Evolutionary conservation across 306 rosid genomes (phyloP), one percentile per base, ranked within the genome.

Genomic region (Castanea mollissima): DNA sequence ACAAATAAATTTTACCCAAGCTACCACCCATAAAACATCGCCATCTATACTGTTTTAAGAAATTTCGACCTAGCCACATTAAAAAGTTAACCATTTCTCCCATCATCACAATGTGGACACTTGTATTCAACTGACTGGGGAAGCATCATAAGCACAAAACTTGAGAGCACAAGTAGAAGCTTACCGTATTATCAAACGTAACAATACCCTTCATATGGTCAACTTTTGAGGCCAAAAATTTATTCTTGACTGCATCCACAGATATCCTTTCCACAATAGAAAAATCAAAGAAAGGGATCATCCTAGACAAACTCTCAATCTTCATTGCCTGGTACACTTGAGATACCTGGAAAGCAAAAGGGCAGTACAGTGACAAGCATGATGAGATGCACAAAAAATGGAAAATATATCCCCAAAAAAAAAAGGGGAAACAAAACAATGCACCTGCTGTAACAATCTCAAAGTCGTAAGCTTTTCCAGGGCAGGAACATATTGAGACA

Each of bases 361-460:
- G 38, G 51, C 6, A 83, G 35, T 31, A 44, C 51, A 14, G 64
- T 69, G 72, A 35, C 14, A 71, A 27, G 34, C n/a, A 79, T 49
- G 55, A 68, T 68, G 29, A 77, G 25, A 51, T 6, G 69, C 59
- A 55, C 56, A 15, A 41, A 19, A 9, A 10, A 8, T 41, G 34
- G 31, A 12, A 19, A 0, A 21, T 54, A 25, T 10, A 32, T 32
- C 16, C 10, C 41, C 2, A 29, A 5, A 29, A 73, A 46, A 19
- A 21, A 19, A 55, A 54, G 68, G 8, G 71, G n/a, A 19, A 60
- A 49, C 19, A 55, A 1, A 14, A 79, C 57, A 46, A 73, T 70
- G 54, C 73, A 96, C 99, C 97, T 96, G 99, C 80, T 93, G 98
- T 71, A 96, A 96, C 88, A 93, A 84, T 89, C 99, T 96, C 91